Percentiles rank a stretch among this genome's conserved stretches.
phyloP scores from a whole-genome alignment of 2,329 filamentous ascomycete species.

The Calycina marina region DNA sequence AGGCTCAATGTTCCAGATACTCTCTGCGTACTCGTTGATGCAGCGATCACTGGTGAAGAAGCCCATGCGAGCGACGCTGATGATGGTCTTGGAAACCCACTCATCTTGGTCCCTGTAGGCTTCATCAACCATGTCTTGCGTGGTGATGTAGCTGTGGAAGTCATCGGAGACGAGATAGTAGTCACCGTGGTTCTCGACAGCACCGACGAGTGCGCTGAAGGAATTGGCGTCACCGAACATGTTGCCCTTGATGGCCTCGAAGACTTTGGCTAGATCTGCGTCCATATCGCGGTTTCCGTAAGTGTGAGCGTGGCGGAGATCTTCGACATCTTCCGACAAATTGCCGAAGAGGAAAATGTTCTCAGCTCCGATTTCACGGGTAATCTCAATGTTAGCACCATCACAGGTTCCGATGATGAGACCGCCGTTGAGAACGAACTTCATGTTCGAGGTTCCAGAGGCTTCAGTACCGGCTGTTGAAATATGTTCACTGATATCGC shows the following conservation, averaged over 20 bases:
- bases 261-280: conserved; percentile 63
- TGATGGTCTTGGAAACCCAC: conserved; percentile 85
- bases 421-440: conserved; percentile 94
- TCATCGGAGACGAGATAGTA: conserved; percentile 97
- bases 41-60: conserved; percentile 94
- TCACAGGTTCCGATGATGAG: conserved; percentile 97
- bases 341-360: conserved; percentile 99
- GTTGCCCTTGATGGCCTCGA: conserved; percentile 64
- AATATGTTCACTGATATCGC: conserved; percentile 95
- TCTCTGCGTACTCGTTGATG: conserved; percentile 94
- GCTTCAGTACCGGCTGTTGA: conserved; percentile 93
- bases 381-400: conserved; percentile 98
- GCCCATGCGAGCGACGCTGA: conserved; percentile 81
- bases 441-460: conserved; percentile 95
- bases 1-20: conserved; percentile 94
- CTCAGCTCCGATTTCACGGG: conserved; percentile 85
- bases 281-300: conserved; percentile 73
- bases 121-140: conserved; percentile 80
- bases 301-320: conserved; percentile 78
- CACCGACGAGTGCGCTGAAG: conserved; percentile 71
- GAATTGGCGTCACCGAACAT: conserved; percentile 66
- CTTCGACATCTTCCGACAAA: conserved; percentile 89
- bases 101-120: conserved; percentile 84
- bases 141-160: conserved; percentile 88
- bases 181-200: conserved; percentile 84